Evolutionary conservation across 225 moss, liverwort and hornwort species (phyloP), one percentile per base, ranked within the genome.

Genomic region (Physcomitrium patens): DNA sequence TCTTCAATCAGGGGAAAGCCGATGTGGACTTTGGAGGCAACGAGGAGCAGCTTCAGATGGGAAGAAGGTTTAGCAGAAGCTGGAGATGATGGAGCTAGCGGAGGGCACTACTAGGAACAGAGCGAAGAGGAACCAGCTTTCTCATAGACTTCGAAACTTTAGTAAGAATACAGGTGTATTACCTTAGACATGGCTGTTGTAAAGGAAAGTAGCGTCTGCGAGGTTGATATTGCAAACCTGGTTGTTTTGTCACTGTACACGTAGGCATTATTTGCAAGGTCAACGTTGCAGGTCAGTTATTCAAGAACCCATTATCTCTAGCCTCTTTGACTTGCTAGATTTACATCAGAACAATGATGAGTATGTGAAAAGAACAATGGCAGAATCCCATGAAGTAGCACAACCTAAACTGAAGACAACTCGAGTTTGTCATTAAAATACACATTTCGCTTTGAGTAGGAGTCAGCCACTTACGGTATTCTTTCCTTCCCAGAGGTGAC

Each of bases 401-500:
- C 72, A 72, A 67, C 31, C 31, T 67, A 70, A 57, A 20, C 71
- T 60, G 46, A 54, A 64, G n/a, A 51, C 73, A 73, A 63, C 63
- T 73, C 62, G 51, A 73, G 62, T 63, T 60, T 76, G 28, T 75
- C 45, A 65, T 56, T 44, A 74, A 44, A 20, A 56, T 26, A 44
- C 41, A 65, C 44, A 70, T 42, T 27, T 52, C 61, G 49, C 68
- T 60, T 68, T 77, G 61, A 55, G 70, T 55, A 70, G 37, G 41
- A 46, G n/a, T 65, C 70, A 65, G 55, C 64, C 54, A 65, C 23
- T 78, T 50, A 80, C 20, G 74, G 74, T 24, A 71, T 75, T 53
- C 82, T 74, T 66, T 83, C 86, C 78, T 86, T 83, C 24, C 83
- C 28, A 48, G 84, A 87, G 67, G 90, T 86, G 16, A 81, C 13